Conservation (phyloP, 2,329 filamentous ascomycete species). For the Arthrobotrys entomopaga region DNA sequence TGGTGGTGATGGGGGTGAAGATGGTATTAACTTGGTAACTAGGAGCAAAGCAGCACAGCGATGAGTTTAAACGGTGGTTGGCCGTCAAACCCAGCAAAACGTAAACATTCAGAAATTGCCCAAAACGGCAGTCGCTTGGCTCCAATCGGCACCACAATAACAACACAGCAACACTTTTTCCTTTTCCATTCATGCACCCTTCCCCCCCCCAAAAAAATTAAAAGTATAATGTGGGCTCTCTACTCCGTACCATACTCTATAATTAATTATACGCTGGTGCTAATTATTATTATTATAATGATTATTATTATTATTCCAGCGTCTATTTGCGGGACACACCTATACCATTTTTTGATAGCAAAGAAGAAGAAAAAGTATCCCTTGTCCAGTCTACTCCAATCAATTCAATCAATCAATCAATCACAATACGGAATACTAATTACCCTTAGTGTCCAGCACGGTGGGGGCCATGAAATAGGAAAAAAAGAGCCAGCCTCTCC, state of each 20-base stretch:
- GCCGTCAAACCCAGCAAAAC: constrained; percentile 45
- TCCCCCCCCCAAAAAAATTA: too few species aligned
- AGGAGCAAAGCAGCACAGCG: constrained; percentile 28
- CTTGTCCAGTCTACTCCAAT: too few species aligned
- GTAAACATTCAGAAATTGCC: constrained; percentile 55
- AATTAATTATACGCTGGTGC: background rate
- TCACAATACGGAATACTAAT: too few species aligned
- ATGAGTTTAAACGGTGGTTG: constrained; percentile 56
- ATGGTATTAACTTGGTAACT: constrained; percentile 24
- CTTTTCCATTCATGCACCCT: too few species aligned
- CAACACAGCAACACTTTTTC: constrained; percentile 20
- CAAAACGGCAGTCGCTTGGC: constrained; percentile 30
- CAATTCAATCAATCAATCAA: too few species aligned
- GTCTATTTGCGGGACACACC: constrained; percentile 7
- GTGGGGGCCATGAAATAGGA: too few species aligned
- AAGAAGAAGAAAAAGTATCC: too few species aligned
- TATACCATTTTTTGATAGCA: too few species aligned
- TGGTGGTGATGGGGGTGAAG: background rate
- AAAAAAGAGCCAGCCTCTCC: background rate
- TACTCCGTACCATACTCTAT: too few species aligned
- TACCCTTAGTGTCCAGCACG: too few species aligned
- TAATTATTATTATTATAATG: background rate
- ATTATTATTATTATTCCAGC: constrained; percentile 1
- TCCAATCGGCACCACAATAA: constrained; percentile 17
- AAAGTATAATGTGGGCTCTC: too few species aligned